A percentile compares a stretch with the other conserved stretches of the same genome.
Conservation (phyloP, 495 filamentous ascomycete species). For the Xylaria telfairii region DNA sequence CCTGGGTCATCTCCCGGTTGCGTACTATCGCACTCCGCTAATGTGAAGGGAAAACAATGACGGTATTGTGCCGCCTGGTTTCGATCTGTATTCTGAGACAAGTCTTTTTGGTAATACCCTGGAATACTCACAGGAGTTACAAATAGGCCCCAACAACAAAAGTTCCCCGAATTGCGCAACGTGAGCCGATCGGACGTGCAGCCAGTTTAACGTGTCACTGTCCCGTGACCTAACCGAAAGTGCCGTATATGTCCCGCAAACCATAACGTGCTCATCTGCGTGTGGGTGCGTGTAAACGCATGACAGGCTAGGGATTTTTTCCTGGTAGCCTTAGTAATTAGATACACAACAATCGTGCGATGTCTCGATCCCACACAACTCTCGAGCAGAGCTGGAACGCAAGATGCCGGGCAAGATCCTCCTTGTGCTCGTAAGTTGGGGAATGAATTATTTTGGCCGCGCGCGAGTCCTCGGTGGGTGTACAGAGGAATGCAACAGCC, state of each 20-base stretch:
- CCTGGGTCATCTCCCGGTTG: neutral
- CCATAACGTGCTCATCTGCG: neutral
- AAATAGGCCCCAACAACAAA: neutral
- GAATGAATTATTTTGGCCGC: neutral
- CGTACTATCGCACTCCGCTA: neutral
- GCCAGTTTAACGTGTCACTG: neutral
- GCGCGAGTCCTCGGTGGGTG: neutral
- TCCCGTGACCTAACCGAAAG: neutral
- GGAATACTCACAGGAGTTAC: neutral
- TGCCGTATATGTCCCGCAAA: slow-evolving; percentile 2
- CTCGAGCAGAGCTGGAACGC: slow-evolving; percentile 3
- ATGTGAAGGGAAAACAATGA: neutral
- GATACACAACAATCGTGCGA: neutral
- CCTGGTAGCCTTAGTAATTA: neutral
- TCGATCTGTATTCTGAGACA: neutral
- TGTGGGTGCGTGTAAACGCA: neutral
- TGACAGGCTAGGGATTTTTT: neutral
- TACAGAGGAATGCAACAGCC: neutral
- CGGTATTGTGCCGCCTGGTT: neutral
- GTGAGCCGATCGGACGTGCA: slow-evolving; percentile 17
- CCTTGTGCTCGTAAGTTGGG: neutral
- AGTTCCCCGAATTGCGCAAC: neutral
- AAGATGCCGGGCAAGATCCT: neutral
- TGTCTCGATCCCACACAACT: slow-evolving; percentile 16
- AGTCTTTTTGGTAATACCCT: neutral